Percentiles rank a stretch among this genome's conserved stretches.
Conservation (phyloP, 345 rosid genomes). For the Syzygium aromaticum region DNA sequence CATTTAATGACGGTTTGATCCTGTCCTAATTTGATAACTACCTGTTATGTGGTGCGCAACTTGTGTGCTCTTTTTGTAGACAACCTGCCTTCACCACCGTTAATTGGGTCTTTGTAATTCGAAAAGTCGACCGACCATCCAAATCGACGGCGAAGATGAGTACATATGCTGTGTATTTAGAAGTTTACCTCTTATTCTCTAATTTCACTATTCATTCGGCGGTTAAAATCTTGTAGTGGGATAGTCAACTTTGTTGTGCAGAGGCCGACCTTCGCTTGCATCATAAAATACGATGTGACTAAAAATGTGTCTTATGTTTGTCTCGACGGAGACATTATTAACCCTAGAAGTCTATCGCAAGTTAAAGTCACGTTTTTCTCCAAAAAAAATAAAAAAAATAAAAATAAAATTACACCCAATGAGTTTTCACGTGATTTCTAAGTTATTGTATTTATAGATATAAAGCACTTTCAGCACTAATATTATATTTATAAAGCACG, state of each 20-base stretch:
- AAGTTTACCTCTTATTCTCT: background rate
- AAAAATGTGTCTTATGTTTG: background rate
- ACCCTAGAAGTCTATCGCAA: background rate
- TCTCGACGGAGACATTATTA: background rate
- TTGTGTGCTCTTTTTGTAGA: background rate
- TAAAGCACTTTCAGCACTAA: background rate
- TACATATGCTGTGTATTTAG: background rate
- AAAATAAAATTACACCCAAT: background rate
- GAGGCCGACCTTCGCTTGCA: background rate
- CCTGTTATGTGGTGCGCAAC: background rate
- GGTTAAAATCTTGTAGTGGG: background rate
- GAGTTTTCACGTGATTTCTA: background rate
- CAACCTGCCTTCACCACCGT: background rate
- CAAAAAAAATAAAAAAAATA: background rate
- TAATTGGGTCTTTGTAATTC: background rate
- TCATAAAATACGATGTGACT: background rate
- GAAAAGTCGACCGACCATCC: background rate
- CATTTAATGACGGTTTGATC: no score
- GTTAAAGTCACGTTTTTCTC: background rate
- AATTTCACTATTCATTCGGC: background rate
- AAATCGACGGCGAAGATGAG: background rate
- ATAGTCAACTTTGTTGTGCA: background rate
- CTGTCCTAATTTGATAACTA: no score
- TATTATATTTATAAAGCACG: background rate
- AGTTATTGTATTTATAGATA: background rate